Conservation (phyloP, 202 grass and related monocot genomes). For the Elaeis oleifera region DNA sequence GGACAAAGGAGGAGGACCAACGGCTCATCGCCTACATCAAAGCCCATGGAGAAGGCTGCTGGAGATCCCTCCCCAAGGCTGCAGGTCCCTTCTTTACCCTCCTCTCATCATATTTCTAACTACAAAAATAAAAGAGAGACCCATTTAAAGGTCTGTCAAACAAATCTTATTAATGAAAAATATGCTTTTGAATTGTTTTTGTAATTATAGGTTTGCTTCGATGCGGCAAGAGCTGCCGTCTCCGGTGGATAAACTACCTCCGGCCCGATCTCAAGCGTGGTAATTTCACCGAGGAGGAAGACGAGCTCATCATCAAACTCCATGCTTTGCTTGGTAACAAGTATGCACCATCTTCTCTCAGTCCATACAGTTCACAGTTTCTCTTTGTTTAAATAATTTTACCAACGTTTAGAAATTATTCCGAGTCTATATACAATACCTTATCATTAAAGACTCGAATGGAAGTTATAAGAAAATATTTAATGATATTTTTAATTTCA, state of each 20-base stretch:
- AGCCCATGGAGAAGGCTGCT: slow-evolving; percentile 67
- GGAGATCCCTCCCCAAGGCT: slow-evolving; percentile 80
- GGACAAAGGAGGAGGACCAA: slow-evolving; percentile 89
- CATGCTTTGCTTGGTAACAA: slow-evolving; percentile 73
- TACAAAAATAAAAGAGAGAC: neutral
- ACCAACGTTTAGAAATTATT: too few relatives aligned
- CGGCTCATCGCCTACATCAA: slow-evolving; percentile 62
- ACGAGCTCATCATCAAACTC: slow-evolving; percentile 71
- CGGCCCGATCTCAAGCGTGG: slow-evolving; percentile 82
- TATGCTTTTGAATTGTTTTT: neutral
- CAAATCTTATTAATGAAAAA: neutral
- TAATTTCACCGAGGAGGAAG: slow-evolving; percentile 69
- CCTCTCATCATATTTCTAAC: neutral
- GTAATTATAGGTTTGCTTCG: slow-evolving; percentile 37
- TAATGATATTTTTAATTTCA: too few relatives aligned
- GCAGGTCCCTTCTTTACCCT: slow-evolving; percentile 34
- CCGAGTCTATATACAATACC: too few relatives aligned
- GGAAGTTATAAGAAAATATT: too few relatives aligned
- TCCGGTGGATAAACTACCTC: slow-evolving; percentile 95
- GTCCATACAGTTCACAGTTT: neutral
- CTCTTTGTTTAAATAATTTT: neutral
- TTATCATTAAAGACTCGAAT: too few relatives aligned
- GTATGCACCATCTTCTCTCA: slow-evolving; percentile 19
- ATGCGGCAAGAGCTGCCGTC: slow-evolving; percentile 83
- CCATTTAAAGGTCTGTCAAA: neutral